Evolutionary conservation across 1,284 basidiomycete species (phyloP).

Genomic region (Coniferiporia weirii): DNA sequence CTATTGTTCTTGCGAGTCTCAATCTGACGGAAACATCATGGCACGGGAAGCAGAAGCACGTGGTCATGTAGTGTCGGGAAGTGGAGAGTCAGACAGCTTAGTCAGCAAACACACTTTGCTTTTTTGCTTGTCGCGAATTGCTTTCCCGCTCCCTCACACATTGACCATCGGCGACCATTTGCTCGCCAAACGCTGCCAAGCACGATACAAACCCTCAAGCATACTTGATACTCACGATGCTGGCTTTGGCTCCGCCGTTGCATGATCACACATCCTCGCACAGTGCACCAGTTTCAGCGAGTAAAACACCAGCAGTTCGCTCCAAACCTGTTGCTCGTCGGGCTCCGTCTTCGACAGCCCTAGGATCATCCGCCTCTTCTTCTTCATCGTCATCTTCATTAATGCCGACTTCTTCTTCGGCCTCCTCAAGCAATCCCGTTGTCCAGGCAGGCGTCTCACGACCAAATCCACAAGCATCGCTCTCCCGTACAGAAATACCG

Average conservation of each 20-base stretch:
- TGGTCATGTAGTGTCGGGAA: neutral
- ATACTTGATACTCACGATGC: slow-evolving; percentile 22
- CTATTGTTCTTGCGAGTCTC: too few relatives aligned
- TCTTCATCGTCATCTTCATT: slow-evolving; percentile 22
- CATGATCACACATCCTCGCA: slow-evolving; percentile 26
- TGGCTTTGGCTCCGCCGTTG: slow-evolving; percentile 27
- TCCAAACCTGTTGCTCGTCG: slow-evolving; percentile 11
- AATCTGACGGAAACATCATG: too few relatives aligned
- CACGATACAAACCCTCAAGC: neutral
- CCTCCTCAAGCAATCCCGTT: slow-evolving; percentile 20
- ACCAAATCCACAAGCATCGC: slow-evolving; percentile 18
- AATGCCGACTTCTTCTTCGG: slow-evolving; percentile 16
- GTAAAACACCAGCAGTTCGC: slow-evolving; percentile 8
- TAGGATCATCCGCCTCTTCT: slow-evolving; percentile 21
- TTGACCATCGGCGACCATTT: neutral
- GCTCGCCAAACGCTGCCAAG: neutral
- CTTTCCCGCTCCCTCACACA: neutral
- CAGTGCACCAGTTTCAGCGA: slow-evolving; percentile 20
- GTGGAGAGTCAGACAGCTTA: neutral
- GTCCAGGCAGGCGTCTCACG: slow-evolving; percentile 22
- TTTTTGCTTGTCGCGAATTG: neutral
- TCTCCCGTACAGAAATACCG: neutral
- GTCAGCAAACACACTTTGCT: neutral
- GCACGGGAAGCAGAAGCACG: too few relatives aligned
- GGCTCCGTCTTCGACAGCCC: slow-evolving; percentile 3